A percentile compares a stretch with the other conserved stretches of the same genome.
Evolutionary conservation across 1,284 basidiomycete genomes (phyloP).

Genomic region (Fomitopsis pinicola): DNA sequence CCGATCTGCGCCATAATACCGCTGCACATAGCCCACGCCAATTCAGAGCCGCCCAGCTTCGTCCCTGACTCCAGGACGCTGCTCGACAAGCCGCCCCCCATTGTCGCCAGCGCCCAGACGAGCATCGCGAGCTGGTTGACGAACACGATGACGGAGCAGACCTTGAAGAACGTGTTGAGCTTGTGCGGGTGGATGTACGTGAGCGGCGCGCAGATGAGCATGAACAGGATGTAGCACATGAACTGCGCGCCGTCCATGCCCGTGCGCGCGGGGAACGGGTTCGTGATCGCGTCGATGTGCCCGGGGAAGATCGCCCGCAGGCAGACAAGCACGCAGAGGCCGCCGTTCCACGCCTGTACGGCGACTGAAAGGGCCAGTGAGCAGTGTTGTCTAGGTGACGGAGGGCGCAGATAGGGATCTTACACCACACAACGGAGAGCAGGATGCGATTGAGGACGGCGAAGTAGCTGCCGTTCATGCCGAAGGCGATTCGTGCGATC

Average conservation of each 20-base stretch:
- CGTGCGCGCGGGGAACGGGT: constrained; percentile 3
- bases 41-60: not conserved
- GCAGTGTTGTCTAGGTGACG: not conserved
- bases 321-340: constrained; percentile 7
- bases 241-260: constrained; percentile 8
- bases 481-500: constrained; percentile 18
- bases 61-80: not conserved
- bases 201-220: constrained; percentile 14
- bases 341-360: constrained; percentile 8
- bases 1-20: constrained; percentile 19
- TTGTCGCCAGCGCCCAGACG: constrained; percentile 18
- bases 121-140: constrained; percentile 15
- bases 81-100: constrained; percentile 12
- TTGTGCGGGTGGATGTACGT: constrained; percentile 16
- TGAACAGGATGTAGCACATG: constrained; percentile 7
- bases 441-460: constrained; percentile 19
- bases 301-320: constrained; percentile 6
- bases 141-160: constrained; percentile 17
- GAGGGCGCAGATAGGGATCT: not conserved
- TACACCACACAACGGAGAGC: constrained; percentile 20
- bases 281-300: constrained; percentile 6
- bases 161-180: constrained; percentile 14
- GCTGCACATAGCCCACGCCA: constrained; percentile 19
- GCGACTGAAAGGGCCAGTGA: not conserved
- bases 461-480: constrained; percentile 19